phyloP scores from a whole-genome alignment of 164 flowering plant genomes.

The Macadamia tetraphylla region DNA sequence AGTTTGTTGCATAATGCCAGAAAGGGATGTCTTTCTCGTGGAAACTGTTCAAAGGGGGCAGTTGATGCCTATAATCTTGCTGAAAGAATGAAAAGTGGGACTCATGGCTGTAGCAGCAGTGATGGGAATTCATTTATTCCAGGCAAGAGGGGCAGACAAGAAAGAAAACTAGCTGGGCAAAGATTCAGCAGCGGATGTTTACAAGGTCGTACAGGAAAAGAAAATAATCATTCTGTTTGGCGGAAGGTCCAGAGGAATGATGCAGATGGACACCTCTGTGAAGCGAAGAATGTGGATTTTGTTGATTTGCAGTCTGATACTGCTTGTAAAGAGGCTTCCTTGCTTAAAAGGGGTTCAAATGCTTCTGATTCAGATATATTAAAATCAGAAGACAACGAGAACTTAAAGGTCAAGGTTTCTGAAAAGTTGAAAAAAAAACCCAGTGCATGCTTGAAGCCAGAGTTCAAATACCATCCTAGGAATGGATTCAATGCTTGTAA shows the following conservation, averaged over 20 bases:
- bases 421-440: conserved; percentile 24
- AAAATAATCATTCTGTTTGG: conserved; percentile 49
- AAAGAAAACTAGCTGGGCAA: conserved; percentile 10
- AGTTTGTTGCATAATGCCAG: conserved; percentile 3
- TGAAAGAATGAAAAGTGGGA: conserved; percentile 12
- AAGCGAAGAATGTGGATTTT: conserved; percentile 17
- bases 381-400: conserved; percentile 23
- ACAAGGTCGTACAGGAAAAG: conserved; percentile 31
- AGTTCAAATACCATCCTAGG: conserved; percentile 16
- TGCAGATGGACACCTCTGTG: conserved; percentile 17
- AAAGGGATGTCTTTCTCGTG: conserved; percentile 6
- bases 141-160: conserved; percentile 28
- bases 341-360: conserved; percentile 14
- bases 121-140: conserved; percentile 13
- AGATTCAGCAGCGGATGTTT: conserved; percentile 20
- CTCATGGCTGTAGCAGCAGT: conserved; percentile 17
- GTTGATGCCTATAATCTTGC: conserved; percentile 13
- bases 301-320: conserved; percentile 17
- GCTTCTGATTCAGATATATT: conserved; percentile 11
- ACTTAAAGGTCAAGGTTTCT: conserved; percentile 16
- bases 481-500: conserved; percentile 22
- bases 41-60: conserved; percentile 9
- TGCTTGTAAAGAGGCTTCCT: conserved; percentile 20
- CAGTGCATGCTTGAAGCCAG: conserved; percentile 22
- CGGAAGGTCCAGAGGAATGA: conserved; percentile 39